These are phyloP conservation scores for Hymenoscyphus repandus DNA, from an alignment of 2,329 filamentous ascomycete species.

Conservation along the genomic window DNA sequence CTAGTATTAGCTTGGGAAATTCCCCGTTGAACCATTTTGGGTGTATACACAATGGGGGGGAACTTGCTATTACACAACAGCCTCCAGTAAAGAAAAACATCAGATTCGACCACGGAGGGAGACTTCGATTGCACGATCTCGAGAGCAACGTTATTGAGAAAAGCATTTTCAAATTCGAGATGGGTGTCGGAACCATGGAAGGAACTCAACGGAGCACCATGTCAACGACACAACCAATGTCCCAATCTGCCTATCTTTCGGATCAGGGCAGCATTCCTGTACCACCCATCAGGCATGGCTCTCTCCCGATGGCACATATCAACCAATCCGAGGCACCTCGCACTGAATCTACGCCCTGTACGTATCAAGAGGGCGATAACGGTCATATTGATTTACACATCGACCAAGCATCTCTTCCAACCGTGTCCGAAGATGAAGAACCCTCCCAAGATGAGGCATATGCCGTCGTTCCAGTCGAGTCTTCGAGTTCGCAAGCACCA, in stretches of 20 bases:
- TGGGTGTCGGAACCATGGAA: constrained; percentile 12
- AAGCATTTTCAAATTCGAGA: neutral
- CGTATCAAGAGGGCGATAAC: constrained; percentile 26
- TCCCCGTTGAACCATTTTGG: no score
- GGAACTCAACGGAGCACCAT: constrained; percentile 23
- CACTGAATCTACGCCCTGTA: constrained; percentile 24
- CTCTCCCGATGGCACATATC: neutral
- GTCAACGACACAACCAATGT: constrained; percentile 28
- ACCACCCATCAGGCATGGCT: neutral
- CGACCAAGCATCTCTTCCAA: neutral
- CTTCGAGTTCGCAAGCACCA: neutral
- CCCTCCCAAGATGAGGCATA: constrained; percentile 22
- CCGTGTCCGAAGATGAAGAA: constrained; percentile 8
- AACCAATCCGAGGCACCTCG: neutral
- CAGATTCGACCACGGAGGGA: neutral
- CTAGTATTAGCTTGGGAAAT: no score
- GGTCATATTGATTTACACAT: constrained; percentile 24
- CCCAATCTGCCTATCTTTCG: constrained; percentile 20
- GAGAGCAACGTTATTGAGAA: neutral
- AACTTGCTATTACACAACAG: no score
- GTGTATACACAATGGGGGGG: no score
- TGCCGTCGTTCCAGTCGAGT: constrained; percentile 1
- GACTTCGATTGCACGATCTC: neutral
- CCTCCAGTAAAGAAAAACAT: no score
- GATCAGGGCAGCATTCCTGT: constrained; percentile 1